Conservation (phyloP, 2,329 filamentous ascomycete genomes). For the Ambrosiella cleistominuta region DNA sequence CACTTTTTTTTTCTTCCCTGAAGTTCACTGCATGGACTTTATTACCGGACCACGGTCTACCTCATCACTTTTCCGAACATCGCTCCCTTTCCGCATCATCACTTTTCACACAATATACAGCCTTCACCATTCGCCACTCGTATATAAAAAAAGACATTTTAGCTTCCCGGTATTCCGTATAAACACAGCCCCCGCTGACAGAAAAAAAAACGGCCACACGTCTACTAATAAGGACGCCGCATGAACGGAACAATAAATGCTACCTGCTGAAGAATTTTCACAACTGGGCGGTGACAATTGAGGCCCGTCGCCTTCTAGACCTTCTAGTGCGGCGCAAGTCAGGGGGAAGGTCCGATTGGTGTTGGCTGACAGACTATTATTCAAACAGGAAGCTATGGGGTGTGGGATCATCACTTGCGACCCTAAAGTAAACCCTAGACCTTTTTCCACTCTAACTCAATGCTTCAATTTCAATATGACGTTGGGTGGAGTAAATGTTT, state of each 20-base stretch:
- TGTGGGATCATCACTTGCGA: neutral
- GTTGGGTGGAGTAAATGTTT: neutral
- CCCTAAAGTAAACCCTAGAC: neutral
- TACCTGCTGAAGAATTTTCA: neutral
- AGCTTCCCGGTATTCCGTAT: neutral
- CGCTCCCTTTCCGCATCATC: too few relatives aligned
- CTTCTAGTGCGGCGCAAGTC: neutral
- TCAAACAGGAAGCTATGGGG: neutral
- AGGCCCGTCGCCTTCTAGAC: neutral
- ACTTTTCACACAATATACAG: too few relatives aligned
- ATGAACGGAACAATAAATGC: too few relatives aligned
- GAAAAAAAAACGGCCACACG: too few relatives aligned
- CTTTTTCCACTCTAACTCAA: neutral
- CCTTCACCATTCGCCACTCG: too few relatives aligned
- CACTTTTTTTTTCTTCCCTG: neutral
- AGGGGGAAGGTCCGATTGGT: constrained; percentile 3
- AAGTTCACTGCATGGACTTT: neutral
- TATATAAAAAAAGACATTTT: neutral
- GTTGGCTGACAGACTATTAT: neutral
- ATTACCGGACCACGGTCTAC: neutral
- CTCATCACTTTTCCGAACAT: too few relatives aligned
- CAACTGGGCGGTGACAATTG: neutral
- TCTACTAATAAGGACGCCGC: too few relatives aligned
- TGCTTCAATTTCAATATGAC: too few relatives aligned
- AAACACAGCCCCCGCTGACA: neutral